These are phyloP conservation scores for Agaricus sinodeliciosus DNA, from an alignment of 768 basidiomycete genomes.

Conservation along the genomic window DNA sequence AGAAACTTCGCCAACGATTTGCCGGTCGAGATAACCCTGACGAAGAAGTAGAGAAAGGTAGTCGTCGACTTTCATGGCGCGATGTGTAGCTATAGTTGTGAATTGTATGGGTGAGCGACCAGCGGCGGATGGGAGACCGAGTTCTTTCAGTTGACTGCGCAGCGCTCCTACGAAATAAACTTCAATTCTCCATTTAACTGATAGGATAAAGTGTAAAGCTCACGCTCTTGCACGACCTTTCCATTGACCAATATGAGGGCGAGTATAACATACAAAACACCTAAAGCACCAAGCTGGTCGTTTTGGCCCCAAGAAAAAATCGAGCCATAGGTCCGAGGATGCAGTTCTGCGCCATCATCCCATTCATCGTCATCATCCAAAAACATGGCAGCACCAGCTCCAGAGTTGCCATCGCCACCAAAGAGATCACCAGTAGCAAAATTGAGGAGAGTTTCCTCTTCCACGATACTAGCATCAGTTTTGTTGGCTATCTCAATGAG, in stretches of 20 bases:
- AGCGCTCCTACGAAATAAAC: conserved; percentile 53
- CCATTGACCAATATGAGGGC: conserved; percentile 81
- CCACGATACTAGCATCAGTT: conserved; percentile 47
- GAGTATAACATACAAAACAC: conserved; percentile 76
- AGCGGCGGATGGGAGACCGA: conserved; percentile 48
- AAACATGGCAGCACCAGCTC: conserved; percentile 29
- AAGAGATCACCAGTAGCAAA: conserved; percentile 38
- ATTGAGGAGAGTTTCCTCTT: conserved; percentile 36
- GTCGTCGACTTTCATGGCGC: conserved; percentile 49
- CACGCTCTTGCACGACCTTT: conserved; percentile 68
- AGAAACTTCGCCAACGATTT: conserved; percentile 40
- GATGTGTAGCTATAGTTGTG: conserved; percentile 42
- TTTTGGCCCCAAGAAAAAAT: conserved; percentile 66
- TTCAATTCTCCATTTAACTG: not conserved
- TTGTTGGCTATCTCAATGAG: conserved; percentile 58
- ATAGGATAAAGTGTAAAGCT: conserved; percentile 17
- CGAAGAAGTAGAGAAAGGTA: conserved; percentile 59
- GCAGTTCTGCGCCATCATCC: conserved; percentile 35
- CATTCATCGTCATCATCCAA: conserved; percentile 24
- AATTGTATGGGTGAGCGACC: conserved; percentile 38
- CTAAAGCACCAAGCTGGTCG: conserved; percentile 64
- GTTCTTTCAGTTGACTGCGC: conserved; percentile 57
- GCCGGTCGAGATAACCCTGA: conserved; percentile 76
- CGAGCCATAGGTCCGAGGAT: conserved; percentile 50
- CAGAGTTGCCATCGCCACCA: conserved; percentile 11